Evolutionary conservation across 805 yeast genomes (phyloP).

Genomic region (Yarrowia bubula): DNA sequence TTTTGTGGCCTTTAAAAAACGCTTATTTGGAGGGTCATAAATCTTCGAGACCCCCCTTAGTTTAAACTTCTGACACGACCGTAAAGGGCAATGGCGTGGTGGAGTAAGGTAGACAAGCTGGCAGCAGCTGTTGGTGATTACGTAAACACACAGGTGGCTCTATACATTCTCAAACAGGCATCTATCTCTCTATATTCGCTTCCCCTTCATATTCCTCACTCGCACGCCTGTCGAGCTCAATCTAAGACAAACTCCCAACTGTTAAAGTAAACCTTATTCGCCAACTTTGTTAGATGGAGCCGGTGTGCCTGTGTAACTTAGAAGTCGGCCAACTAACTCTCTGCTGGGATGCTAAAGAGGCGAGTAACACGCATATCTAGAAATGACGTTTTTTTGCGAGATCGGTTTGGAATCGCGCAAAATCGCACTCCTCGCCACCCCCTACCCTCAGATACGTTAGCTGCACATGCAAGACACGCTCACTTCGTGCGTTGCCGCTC

Average conservation of each 20-base stretch:
- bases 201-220: no score
- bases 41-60: conserved; percentile 15
- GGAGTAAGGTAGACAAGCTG: no score
- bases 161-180: no score
- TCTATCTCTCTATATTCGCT: no score
- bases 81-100: conserved; percentile 1
- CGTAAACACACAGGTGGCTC: no score
- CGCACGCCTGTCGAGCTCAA: no score
- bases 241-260: conserved; percentile 17
- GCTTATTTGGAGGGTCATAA: conserved; percentile 12
- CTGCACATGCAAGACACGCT: conserved; percentile 4
- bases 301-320: neutral
- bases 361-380: no score
- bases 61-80: neutral
- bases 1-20: conserved; percentile 1
- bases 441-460: neutral
- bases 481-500: conserved; percentile 6
- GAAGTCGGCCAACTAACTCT: neutral
- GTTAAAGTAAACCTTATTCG: conserved; percentile 7
- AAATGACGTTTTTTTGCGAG: no score
- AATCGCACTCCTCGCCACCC: neutral
- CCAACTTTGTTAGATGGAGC: neutral
- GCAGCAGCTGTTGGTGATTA: no score
- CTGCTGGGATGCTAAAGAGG: neutral
- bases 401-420: no score